These are phyloP conservation scores for Lichtheimia ramosa DNA, from an alignment of 371 early-diverging fungal genomes.

Conservation along the genomic window DNA sequence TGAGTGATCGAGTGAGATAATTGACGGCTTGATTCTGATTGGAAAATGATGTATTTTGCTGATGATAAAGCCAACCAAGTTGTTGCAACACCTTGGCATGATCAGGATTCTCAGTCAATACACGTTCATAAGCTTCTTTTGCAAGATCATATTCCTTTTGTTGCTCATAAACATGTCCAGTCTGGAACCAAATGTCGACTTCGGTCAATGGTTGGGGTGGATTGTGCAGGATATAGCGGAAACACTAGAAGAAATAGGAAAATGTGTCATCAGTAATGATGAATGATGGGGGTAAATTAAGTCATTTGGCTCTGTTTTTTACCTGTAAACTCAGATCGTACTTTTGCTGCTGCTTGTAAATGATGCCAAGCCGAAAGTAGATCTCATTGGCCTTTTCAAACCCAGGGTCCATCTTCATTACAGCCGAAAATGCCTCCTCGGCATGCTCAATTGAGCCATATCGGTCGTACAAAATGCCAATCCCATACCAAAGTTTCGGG, in stretches of 20 bases:
- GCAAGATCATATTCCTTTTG: slow-evolving; percentile 88
- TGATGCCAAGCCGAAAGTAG: slow-evolving; percentile 95
- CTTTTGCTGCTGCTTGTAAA: slow-evolving; percentile 94
- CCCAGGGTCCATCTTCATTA: slow-evolving; percentile 82
- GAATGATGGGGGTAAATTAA: too few species aligned
- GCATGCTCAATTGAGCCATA: slow-evolving; percentile 96
- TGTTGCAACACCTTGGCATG: slow-evolving; percentile 96
- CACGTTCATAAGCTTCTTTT: slow-evolving; percentile 91
- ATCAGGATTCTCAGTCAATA: slow-evolving; percentile 84
- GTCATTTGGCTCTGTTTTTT: neutral
- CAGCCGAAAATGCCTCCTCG: slow-evolving; percentile 95
- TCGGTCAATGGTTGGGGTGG: slow-evolving; percentile 94
- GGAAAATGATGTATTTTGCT: slow-evolving; percentile 73
- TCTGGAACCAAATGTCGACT: slow-evolving; percentile 96
- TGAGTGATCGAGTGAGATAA: slow-evolving; percentile 81
- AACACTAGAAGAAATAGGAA: slow-evolving; percentile 63
- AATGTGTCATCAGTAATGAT: neutral
- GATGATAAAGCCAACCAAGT: slow-evolving; percentile 94
- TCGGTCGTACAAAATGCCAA: slow-evolving; percentile 97
- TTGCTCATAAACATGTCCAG: slow-evolving; percentile 95
- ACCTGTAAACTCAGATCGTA: slow-evolving; percentile 84
- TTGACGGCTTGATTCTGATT: slow-evolving; percentile 84
- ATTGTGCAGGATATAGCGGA: slow-evolving; percentile 82
- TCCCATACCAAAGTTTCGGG: slow-evolving; percentile 98
- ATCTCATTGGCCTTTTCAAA: slow-evolving; percentile 97